Evolutionary conservation across 208 protist genomes (phyloP).

Genomic region (Entamoeba histolytica): DNA sequence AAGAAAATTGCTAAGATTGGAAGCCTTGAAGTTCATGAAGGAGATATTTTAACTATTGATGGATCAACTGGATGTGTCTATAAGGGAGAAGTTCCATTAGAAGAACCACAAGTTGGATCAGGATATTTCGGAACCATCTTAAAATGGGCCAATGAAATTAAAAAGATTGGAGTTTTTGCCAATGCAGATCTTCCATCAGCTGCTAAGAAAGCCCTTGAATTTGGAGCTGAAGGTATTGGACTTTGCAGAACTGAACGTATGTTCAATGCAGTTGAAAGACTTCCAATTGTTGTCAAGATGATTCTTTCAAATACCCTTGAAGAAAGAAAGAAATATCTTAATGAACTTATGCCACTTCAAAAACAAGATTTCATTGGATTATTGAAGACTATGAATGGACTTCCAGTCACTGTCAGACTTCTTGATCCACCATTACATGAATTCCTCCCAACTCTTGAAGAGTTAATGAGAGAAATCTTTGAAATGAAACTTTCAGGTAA

Average conservation of each 20-base stretch:
- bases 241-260: conserved; percentile 77
- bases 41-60: conserved; percentile 64
- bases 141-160: conserved; percentile 47
- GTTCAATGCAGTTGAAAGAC: conserved; percentile 63
- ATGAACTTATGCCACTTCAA: conserved; percentile 60
- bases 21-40: conserved; percentile 37
- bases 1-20: conserved; percentile 45
- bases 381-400: conserved; percentile 55
- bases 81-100: conserved; percentile 38
- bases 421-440: conserved; percentile 77
- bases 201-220: conserved; percentile 43
- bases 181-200: conserved; percentile 66
- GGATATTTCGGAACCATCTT: conserved; percentile 55
- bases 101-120: conserved; percentile 35
- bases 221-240: conserved; percentile 70
- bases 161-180: conserved; percentile 49
- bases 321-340: conserved; percentile 44
- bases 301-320: conserved; percentile 55
- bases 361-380: conserved; percentile 60
- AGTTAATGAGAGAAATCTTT: neutral
- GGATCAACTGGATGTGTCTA: conserved; percentile 58
- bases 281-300: conserved; percentile 62
- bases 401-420: conserved; percentile 61
- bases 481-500: conserved; percentile 5
- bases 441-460: conserved; percentile 48